Percentiles rank a stretch among this genome's conserved stretches.
These are phyloP conservation scores for Blastobotrys capitulatus DNA, from an alignment of 1,139 yeast genomes.

Conservation along the genomic window DNA sequence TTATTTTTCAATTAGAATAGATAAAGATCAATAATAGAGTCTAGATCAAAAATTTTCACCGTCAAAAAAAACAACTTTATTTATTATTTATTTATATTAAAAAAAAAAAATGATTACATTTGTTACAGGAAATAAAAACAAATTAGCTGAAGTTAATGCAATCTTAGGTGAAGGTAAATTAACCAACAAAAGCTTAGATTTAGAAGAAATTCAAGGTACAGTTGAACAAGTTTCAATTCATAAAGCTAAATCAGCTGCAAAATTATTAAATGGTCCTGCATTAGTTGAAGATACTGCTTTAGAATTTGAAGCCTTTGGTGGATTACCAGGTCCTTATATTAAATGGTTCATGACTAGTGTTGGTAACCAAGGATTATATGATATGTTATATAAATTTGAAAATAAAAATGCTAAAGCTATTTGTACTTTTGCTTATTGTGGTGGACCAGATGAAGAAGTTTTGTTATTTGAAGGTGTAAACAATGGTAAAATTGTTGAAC, in stretches of 20 bases:
- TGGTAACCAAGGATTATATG: constrained; percentile 69
- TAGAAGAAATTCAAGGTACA: constrained; percentile 89
- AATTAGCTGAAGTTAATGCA: constrained; percentile 74
- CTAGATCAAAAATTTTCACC: not conserved
- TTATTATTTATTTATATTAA: not conserved
- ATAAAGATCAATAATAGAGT: not conserved
- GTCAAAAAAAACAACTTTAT: not conserved
- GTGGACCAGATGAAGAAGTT: constrained; percentile 69
- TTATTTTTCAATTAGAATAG: not conserved
- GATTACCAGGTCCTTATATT: constrained; percentile 77
- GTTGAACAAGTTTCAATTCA: constrained; percentile 75
- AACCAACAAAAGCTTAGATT: constrained; percentile 58
- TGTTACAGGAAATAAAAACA: constrained; percentile 62
- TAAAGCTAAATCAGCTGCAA: constrained; percentile 77
- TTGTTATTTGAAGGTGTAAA: constrained; percentile 80
- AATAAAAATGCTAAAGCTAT: constrained; percentile 84
- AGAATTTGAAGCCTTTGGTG: constrained; percentile 72
- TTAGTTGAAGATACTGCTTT: constrained; percentile 94
- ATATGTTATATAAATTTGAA: constrained; percentile 72
- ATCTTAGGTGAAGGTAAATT: constrained; percentile 57
- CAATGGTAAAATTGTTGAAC: constrained; percentile 67
- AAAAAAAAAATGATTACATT: constrained; percentile 12
- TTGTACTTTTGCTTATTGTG: constrained; percentile 89
- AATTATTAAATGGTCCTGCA: constrained; percentile 61
- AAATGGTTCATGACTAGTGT: constrained; percentile 81